Percentiles rank a stretch among this genome's conserved stretches.
These are phyloP conservation scores for Drosera spatulata DNA, from an alignment of 179 eudicot genomes.

Conservation along the genomic window DNA sequence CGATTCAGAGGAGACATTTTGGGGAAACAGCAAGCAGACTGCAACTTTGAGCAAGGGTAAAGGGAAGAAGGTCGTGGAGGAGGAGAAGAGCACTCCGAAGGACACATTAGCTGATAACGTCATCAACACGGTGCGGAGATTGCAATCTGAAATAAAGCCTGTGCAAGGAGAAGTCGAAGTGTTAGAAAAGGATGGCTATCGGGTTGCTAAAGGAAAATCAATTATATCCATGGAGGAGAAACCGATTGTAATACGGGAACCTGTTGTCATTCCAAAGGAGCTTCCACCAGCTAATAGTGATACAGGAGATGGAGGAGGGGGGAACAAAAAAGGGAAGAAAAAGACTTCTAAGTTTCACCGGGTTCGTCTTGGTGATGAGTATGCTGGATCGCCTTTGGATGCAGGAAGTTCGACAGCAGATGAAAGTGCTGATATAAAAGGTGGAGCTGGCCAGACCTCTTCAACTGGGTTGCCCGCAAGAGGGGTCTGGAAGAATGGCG, in stretches of 20 bases:
- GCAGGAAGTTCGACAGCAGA: constrained; percentile 28
- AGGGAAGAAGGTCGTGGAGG: constrained; percentile 38
- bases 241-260: constrained; percentile 12
- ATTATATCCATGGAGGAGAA: constrained; percentile 15
- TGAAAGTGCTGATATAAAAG: constrained; percentile 15
- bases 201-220: constrained; percentile 42
- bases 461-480: constrained; percentile 14
- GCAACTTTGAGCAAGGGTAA: constrained; percentile 43
- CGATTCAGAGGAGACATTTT: constrained; percentile 27
- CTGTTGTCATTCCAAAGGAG: constrained; percentile 4
- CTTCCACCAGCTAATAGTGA: constrained; percentile 9
- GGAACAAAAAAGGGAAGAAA: constrained; percentile 52
- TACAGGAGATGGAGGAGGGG: constrained; percentile 24
- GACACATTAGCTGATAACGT: constrained; percentile 46
- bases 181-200: constrained; percentile 73
- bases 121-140: constrained; percentile 47
- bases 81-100: constrained; percentile 24
- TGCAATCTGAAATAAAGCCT: constrained; percentile 56
- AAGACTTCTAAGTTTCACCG: constrained; percentile 78
- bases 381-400: constrained; percentile 44
- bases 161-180: constrained; percentile 62
- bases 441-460: constrained; percentile 12
- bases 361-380: constrained; percentile 62
- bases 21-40: constrained; percentile 25
- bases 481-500: constrained; percentile 27